Conservation (phyloP, 208 protist genomes). For the Acanthamoeba healyi region DNA sequence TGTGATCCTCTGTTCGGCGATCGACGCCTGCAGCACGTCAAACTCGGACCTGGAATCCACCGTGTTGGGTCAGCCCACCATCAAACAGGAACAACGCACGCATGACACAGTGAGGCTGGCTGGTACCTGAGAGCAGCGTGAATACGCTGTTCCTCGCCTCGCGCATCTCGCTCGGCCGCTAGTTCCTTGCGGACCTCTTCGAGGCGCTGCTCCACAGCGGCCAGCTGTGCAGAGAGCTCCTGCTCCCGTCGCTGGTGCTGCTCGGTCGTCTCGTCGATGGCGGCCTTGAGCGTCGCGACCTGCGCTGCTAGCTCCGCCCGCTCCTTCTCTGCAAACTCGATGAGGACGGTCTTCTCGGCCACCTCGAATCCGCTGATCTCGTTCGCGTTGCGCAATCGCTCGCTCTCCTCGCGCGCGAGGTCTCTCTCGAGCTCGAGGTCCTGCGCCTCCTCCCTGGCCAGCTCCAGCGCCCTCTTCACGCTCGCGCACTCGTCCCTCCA, state of each 20-base stretch:
- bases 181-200: not conserved
- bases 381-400: not conserved
- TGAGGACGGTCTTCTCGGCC: not conserved
- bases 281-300: not conserved
- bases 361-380: not conserved
- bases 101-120: not conserved
- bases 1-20: not conserved
- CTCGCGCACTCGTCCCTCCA: not conserved
- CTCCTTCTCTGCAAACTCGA: not conserved
- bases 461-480: not conserved
- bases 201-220: not conserved
- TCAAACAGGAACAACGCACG: no score
- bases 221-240: slow-evolving; percentile 9
- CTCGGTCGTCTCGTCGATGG: not conserved
- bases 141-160: not conserved
- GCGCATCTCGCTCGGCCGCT: not conserved
- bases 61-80: not conserved
- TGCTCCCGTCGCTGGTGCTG: not conserved
- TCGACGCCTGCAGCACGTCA: not conserved
- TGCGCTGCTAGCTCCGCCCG: not conserved
- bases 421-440: not conserved
- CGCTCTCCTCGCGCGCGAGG: slow-evolving; percentile 24
- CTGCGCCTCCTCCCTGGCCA: not conserved
- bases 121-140: not conserved
- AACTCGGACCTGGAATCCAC: not conserved